Conservation (phyloP, 208 protist genomes). For the Trypanosoma avium region DNA sequence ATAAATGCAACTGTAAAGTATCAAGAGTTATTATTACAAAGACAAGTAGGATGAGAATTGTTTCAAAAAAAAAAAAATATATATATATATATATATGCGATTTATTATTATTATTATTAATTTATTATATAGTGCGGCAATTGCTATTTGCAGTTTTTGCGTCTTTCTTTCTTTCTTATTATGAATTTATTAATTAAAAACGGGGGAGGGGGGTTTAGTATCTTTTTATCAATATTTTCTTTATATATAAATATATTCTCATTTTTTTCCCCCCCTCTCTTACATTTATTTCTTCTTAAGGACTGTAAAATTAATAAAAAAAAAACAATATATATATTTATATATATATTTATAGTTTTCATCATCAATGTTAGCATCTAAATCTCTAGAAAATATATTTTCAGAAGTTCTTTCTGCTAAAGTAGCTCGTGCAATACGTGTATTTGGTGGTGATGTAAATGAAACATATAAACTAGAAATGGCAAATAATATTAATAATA, state of each 20-base stretch:
- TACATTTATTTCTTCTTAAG: too few species aligned
- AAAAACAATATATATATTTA: conserved; percentile 1
- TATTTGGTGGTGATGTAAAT: conserved; percentile 13
- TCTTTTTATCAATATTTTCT: not conserved
- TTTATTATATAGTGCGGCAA: not conserved
- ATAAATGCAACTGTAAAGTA: conserved; percentile 19
- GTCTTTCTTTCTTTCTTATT: not conserved
- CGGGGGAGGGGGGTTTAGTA: not conserved
- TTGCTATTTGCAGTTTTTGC: not conserved
- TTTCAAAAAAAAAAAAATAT: not conserved
- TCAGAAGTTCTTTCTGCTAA: conserved; percentile 9
- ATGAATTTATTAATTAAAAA: too few species aligned
- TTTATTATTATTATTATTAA: not conserved
- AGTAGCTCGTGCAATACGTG: not conserved
- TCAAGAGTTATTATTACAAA: conserved; percentile 4
- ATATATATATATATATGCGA: not conserved
- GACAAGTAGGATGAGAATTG: not conserved
- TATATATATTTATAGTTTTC: not conserved
- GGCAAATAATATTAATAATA: conserved; percentile 3
- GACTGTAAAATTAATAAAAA: too few species aligned
- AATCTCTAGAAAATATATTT: conserved; percentile 7
- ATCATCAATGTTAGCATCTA: not conserved
- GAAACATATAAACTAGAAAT: conserved; percentile 19
- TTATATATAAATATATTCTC: too few species aligned
- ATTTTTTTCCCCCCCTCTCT: not conserved